These are phyloP conservation scores for Saturnispora gosingensis DNA, from an alignment of 805 yeast genomes.

Conservation along the genomic window DNA sequence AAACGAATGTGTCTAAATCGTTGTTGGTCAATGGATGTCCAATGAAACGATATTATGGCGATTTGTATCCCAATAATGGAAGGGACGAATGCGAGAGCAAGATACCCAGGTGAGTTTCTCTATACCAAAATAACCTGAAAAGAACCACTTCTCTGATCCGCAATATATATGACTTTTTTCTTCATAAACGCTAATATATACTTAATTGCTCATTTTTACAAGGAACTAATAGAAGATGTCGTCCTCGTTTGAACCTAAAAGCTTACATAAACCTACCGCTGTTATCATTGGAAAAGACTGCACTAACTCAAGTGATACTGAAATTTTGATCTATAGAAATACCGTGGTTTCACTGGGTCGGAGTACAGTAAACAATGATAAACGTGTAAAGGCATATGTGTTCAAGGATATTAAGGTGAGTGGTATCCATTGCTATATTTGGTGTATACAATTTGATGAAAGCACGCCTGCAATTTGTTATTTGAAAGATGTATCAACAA, in stretches of 20 bases:
- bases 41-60: conserved; percentile 13
- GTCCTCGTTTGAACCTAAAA: neutral
- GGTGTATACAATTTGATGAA: conserved; percentile 37
- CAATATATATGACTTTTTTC: neutral
- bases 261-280: neutral
- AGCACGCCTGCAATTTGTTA: conserved; percentile 38
- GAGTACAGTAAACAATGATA: conserved; percentile 12
- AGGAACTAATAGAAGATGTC: neutral
- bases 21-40: conserved; percentile 9
- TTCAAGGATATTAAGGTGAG: conserved; percentile 30
- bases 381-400: conserved; percentile 14
- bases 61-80: conserved; percentile 13
- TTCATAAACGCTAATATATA: neutral
- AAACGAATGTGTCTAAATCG: neutral
- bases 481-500: conserved; percentile 40
- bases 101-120: neutral
- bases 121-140: neutral
- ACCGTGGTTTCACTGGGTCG: conserved; percentile 38
- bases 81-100: conserved; percentile 2
- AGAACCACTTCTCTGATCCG: neutral
- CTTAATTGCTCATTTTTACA: neutral
- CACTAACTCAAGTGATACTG: neutral
- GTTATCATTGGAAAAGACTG: neutral
- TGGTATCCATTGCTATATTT: conserved; percentile 33
- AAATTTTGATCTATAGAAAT: conserved; percentile 20